phyloP scores from a whole-genome alignment of 768 basidiomycete species.

The Kwoniella sp. region DNA sequence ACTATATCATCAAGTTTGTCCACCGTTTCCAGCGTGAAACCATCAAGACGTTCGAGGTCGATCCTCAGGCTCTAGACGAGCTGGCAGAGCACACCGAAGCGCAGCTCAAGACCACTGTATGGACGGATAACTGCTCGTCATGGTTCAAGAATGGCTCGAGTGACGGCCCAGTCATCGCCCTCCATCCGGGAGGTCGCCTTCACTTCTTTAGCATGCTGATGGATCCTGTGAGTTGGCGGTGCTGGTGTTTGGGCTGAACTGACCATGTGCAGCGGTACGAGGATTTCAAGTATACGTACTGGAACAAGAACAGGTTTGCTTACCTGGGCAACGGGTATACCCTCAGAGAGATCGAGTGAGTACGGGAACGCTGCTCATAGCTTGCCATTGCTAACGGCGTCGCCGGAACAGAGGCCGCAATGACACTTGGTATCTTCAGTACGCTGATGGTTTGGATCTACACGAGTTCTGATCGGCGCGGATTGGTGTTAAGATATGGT shows the following conservation, averaged over 20 bases:
- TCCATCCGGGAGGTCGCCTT: constrained; percentile 8
- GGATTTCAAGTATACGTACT: constrained; percentile 14
- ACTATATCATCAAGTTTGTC: constrained; percentile 8
- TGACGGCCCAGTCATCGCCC: constrained; percentile 7
- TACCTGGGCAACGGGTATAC: constrained; percentile 12
- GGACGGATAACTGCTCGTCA: constrained; percentile 8
- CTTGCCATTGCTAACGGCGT: background rate
- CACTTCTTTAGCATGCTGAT: constrained; percentile 6
- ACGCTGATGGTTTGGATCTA: constrained; percentile 3
- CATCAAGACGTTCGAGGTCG: constrained; percentile 6
- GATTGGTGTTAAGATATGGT: background rate
- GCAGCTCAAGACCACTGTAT: constrained; percentile 7
- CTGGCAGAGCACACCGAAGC: constrained; percentile 6
- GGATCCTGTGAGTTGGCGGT: constrained; percentile 1
- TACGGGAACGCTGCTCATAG: background rate
- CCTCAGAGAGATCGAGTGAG: constrained; percentile 8
- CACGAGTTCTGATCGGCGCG: constrained; percentile 1
- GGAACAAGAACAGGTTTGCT: constrained; percentile 11
- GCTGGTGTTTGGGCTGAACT: background rate
- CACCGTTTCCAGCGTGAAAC: constrained; percentile 5
- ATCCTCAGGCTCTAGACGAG: constrained; percentile 1
- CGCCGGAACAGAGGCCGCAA: background rate
- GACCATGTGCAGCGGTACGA: constrained; percentile 2
- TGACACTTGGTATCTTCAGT: constrained; percentile 10
- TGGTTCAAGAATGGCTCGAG: constrained; percentile 9